A percentile compares a stretch with the other conserved stretches of the same genome.
phyloP scores from a whole-genome alignment of 495 filamentous ascomycete genomes.

The Zalerion maritima region DNA sequence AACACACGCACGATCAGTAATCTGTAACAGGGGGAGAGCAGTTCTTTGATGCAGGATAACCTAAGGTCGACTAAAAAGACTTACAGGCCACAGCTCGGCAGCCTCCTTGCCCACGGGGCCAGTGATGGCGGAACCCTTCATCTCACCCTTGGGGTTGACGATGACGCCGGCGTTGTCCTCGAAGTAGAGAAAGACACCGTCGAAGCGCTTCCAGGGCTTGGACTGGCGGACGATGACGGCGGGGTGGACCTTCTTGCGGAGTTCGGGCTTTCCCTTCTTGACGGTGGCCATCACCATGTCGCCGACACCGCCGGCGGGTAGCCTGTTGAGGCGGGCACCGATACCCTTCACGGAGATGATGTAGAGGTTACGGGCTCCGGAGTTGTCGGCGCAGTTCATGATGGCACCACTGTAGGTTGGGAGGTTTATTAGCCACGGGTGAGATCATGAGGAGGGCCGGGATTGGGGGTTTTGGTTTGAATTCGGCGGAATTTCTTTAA shows the following conservation, averaged over 20 bases:
- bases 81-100: constrained; percentile 96
- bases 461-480: constrained; percentile 3
- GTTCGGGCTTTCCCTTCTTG: constrained; percentile 99
- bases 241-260: constrained; percentile 99
- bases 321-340: constrained; percentile 94
- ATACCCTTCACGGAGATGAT: constrained; percentile 99
- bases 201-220: constrained; percentile 96
- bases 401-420: constrained; percentile 62
- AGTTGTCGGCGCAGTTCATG: constrained; percentile 97
- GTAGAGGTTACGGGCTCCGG: constrained; percentile 96
- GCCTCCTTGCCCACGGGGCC: constrained; percentile 99
- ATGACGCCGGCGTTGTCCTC: constrained; percentile 99
- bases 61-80: constrained; percentile 14
- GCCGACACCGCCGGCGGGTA: constrained; percentile 93
- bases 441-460: constrained; percentile 1
- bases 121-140: constrained; percentile 99
- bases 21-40: constrained; percentile 4
- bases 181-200: constrained; percentile 98
- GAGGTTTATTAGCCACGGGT: constrained; percentile 4
- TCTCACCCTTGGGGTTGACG: constrained; percentile 99
- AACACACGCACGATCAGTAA: constrained; percentile 6
- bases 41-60: not conserved
- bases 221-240: constrained; percentile 94
- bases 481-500: not conserved
- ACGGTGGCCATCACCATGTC: constrained; percentile 99